Percentiles rank a stretch among this genome's conserved stretches.
These are phyloP conservation scores for Hypoxylon subgilvum DNA, from an alignment of 495 filamentous ascomycete species.

Conservation along the genomic window DNA sequence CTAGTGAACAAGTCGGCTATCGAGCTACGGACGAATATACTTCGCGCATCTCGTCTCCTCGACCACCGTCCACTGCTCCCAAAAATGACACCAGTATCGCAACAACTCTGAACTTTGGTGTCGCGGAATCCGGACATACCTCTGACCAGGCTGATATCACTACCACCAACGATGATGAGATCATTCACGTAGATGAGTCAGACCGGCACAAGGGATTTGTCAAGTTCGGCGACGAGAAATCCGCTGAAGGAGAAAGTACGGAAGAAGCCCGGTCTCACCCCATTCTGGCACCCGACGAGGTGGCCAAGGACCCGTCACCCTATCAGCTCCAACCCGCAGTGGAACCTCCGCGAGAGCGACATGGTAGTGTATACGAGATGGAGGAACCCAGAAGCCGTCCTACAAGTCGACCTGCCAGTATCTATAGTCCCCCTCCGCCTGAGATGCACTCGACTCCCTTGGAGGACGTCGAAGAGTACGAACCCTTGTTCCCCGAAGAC, in stretches of 20 bases:
- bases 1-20: slow-evolving; percentile 80
- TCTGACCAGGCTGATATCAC: slow-evolving; percentile 23
- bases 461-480: slow-evolving; percentile 92
- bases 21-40: slow-evolving; percentile 79
- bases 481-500: slow-evolving; percentile 91
- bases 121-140: slow-evolving; percentile 25
- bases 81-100: slow-evolving; percentile 30
- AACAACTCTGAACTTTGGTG: slow-evolving; percentile 32
- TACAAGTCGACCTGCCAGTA: slow-evolving; percentile 71
- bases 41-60: slow-evolving; percentile 70
- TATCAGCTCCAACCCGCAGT: slow-evolving; percentile 68
- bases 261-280: slow-evolving; percentile 68
- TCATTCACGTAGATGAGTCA: slow-evolving; percentile 82
- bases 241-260: slow-evolving; percentile 54
- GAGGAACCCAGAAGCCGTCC: slow-evolving; percentile 67
- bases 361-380: slow-evolving; percentile 63
- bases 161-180: slow-evolving; percentile 52
- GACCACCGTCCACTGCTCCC: slow-evolving; percentile 54
- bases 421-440: slow-evolving; percentile 48
- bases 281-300: slow-evolving; percentile 90
- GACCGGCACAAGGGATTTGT: slow-evolving; percentile 63
- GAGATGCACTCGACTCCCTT: slow-evolving; percentile 71
- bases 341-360: slow-evolving; percentile 67
- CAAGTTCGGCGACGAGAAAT: slow-evolving; percentile 52
- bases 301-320: slow-evolving; percentile 72